These are phyloP conservation scores for Phalaenopsis hybrid DNA, from an alignment of 116 monocot genomes.

Conservation along the genomic window DNA sequence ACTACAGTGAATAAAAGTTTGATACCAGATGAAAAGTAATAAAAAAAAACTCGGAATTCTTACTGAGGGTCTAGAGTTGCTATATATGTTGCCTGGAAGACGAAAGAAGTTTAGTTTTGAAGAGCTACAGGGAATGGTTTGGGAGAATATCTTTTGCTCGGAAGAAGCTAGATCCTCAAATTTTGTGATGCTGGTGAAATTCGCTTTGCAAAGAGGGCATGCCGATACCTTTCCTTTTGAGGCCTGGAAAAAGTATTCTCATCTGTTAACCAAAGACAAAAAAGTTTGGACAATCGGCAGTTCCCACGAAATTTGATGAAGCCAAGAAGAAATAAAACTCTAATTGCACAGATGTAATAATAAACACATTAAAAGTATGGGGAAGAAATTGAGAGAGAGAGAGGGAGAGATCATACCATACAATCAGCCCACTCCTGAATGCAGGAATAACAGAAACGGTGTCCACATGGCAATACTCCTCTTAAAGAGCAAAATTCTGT, in stretches of 20 bases:
- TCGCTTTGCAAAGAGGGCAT: constrained; percentile 83
- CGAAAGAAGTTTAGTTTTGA: constrained; percentile 22
- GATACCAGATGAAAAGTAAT: not conserved
- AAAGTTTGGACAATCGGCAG: too few species aligned
- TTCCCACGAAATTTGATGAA: too few species aligned
- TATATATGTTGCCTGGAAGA: constrained; percentile 6
- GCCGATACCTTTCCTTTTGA: constrained; percentile 51
- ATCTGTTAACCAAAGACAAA: not conserved
- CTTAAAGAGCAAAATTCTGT: constrained; percentile 69
- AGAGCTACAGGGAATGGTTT: constrained; percentile 53
- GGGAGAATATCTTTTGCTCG: constrained; percentile 92
- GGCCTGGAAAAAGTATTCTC: constrained; percentile 31
- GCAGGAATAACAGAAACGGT: constrained; percentile 87
- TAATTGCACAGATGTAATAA: too few species aligned
- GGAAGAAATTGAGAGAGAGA: not conserved
- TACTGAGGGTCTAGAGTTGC: constrained; percentile 15
- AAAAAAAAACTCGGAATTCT: not conserved
- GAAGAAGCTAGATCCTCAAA: constrained; percentile 41
- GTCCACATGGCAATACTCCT: constrained; percentile 83
- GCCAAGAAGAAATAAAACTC: too few species aligned
- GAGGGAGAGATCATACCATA: constrained; percentile 37
- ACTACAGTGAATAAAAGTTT: not conserved
- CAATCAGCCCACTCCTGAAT: constrained; percentile 77
- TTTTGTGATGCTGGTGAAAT: constrained; percentile 53
- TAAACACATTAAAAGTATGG: too few species aligned